Conservation (phyloP, 2,329 filamentous ascomycete species). For the Colletotrichum higginsianum region DNA sequence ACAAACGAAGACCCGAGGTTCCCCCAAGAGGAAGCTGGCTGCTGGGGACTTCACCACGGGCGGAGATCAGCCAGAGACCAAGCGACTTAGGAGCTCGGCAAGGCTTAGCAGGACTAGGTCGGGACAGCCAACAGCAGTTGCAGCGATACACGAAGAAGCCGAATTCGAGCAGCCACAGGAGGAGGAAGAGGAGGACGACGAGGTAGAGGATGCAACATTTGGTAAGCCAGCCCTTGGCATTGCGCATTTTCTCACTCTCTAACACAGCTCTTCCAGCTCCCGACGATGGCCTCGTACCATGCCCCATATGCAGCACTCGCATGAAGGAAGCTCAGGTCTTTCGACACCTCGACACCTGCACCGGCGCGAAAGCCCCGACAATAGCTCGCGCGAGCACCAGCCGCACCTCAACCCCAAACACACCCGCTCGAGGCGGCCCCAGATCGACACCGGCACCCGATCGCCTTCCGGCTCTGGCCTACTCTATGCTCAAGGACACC, state of each 20-base stretch:
- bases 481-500: conserved; percentile 86
- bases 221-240: neutral
- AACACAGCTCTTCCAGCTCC: conserved; percentile 36
- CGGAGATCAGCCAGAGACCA: conserved; percentile 54
- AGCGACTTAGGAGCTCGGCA: conserved; percentile 68
- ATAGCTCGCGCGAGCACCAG: neutral
- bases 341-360: conserved; percentile 81
- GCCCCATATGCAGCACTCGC: conserved; percentile 83
- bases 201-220: conserved; percentile 28
- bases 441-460: conserved; percentile 60
- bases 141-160: conserved; percentile 47
- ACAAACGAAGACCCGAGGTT: conserved; percentile 40
- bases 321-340: conserved; percentile 89
- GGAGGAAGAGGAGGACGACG: conserved; percentile 25
- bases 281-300: conserved; percentile 84
- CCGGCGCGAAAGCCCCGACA: conserved; percentile 52
- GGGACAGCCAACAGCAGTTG: conserved; percentile 55
- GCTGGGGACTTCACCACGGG: conserved; percentile 45
- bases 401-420: conserved; percentile 19
- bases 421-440: conserved; percentile 43
- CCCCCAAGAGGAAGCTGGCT: conserved; percentile 68
- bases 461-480: conserved; percentile 85
- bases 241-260: conserved; percentile 21
- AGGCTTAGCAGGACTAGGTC: conserved; percentile 61
- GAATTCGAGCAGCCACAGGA: conserved; percentile 32